Evolutionary conservation across 371 early-diverging fungal species (phyloP), one percentile per base, ranked within the genome.

Genomic region (Mucor mucedo): DNA sequence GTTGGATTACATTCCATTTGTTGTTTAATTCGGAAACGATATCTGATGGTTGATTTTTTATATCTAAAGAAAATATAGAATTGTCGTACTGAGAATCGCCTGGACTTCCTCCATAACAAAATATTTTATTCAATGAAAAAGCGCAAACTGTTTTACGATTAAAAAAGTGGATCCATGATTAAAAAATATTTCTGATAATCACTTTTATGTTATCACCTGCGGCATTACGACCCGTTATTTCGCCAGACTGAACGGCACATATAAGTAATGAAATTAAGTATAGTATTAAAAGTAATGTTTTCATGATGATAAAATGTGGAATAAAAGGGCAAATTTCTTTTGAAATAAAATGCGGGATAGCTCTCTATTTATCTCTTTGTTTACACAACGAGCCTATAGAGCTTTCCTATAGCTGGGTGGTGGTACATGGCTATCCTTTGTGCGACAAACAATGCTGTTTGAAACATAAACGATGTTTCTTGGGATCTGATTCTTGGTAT

Each of bases 71-170:
- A 21, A 4, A 47, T 8, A 47, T 9, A 0, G 0, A 0, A 21
- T 47, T 47, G 21, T 21, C 21, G 21, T 47, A 47, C 3, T 21
- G 2, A 5, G 3, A n/a, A 21, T 47, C 21, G 21, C 21, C 5
- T 21, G 47, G 27, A 47, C 47, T 47, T 21, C 47, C 47, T 47
- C 47, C 47, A 47, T 47, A 47, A 27, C 47, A 47, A 47, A 21
- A 4, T 7, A 47, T 27, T 47, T 47, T 47, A 21, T 47, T 21
- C 4, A 27, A n/a, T 47, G 21, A 8, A 8, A 21, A 47, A 9
- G 47, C 47, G 5, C 47, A 47, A 47, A 21, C 47, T 47, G 5
- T 47, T 41, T 41, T 41, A 11, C 16, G 5, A n/a, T 44, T 44
- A 2, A n/a, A n/a, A n/a, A 44, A 14, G 14, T 2, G 14, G 14